Percentiles rank a stretch among this genome's conserved stretches.
Evolutionary conservation across 306 rosid species (phyloP).

Genomic region (Vigna radiata): DNA sequence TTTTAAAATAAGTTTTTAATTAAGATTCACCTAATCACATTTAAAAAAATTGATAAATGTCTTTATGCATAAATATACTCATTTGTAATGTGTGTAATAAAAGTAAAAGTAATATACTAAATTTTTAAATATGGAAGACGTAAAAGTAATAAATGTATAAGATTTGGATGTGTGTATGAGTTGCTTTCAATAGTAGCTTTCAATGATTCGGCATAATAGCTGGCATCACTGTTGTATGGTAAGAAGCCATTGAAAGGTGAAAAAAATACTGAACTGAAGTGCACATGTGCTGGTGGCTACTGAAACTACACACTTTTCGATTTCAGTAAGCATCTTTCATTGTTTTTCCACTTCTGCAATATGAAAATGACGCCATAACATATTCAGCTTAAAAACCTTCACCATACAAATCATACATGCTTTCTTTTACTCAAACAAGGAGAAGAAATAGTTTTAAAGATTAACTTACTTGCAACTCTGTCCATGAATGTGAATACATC

Average conservation of each 20-base stretch:
- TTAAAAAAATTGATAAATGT: no score
- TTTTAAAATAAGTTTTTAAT: no score
- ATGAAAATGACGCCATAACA: conserved; percentile 4
- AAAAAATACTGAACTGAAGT: neutral
- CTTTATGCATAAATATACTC: no score
- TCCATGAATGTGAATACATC: no score
- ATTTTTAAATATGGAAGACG: no score
- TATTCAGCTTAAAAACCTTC: neutral
- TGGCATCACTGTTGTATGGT: conserved; percentile 6
- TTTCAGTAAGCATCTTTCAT: neutral
- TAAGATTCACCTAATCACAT: no score
- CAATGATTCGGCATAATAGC: conserved; percentile 32
- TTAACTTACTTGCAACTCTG: no score
- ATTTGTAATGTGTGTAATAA: no score
- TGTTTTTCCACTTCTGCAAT: conserved; percentile 18
- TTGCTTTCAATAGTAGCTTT: conserved; percentile 37
- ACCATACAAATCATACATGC: neutral
- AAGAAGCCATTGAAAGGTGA: neutral
- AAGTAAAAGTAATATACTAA: no score
- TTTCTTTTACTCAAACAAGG: neutral
- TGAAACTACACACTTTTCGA: conserved; percentile 21
- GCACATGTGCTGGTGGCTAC: conserved; percentile 13
- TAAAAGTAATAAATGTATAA: neutral
- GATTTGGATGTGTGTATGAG: neutral
- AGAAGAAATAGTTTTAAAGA: no score